Evolutionary conservation across 441 rosid genomes (phyloP).

Genomic region (Aleurites moluccanus): DNA sequence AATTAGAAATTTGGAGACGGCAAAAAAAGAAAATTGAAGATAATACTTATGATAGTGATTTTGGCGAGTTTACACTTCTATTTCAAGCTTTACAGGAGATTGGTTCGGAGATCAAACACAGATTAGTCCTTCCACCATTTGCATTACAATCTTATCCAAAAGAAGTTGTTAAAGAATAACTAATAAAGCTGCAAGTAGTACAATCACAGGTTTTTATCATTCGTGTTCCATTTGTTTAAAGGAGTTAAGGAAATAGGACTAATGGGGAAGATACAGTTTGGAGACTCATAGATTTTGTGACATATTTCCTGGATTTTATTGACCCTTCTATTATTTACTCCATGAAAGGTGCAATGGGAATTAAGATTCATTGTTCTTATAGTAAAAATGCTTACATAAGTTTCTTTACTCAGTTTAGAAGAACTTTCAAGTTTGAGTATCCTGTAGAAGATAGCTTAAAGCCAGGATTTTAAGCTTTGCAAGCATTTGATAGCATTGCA

Average conservation of each 20-base stretch:
- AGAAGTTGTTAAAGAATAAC: slow-evolving; percentile 24
- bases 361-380: slow-evolving; percentile 32
- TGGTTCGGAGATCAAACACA: no score
- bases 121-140: no score
- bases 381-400: slow-evolving; percentile 11
- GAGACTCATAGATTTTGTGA: no score
- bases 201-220: slow-evolving; percentile 42
- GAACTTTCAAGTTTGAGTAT: slow-evolving; percentile 16
- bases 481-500: slow-evolving; percentile 36
- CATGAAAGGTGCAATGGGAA: slow-evolving; percentile 47
- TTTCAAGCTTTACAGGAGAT: no score
- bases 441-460: slow-evolving; percentile 26
- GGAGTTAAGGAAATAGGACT: no score
- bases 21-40: no score
- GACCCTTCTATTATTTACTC: slow-evolving; percentile 39
- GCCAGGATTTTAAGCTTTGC: slow-evolving; percentile 34
- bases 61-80: no score
- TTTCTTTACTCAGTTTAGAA: slow-evolving; percentile 30
- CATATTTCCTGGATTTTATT: no score
- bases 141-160: no score
- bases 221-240: slow-evolving; percentile 36
- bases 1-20: no score
- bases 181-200: slow-evolving; percentile 25
- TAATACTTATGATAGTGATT: no score
- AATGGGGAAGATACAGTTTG: no score